phyloP scores from a whole-genome alignment of 176 grass and related monocot genomes.

The Leersia perrieri region DNA sequence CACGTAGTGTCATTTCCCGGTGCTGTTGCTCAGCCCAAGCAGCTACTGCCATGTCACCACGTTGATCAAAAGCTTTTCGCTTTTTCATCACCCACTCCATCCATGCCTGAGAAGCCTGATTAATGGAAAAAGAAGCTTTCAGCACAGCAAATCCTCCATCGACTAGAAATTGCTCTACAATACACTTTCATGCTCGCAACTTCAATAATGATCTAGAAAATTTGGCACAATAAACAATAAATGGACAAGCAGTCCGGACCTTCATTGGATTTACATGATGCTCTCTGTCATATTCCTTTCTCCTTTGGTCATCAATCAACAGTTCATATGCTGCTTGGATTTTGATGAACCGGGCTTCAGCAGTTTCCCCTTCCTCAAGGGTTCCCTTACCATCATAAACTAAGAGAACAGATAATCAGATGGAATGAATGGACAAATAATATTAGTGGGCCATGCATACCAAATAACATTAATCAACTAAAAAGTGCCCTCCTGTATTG shows the following conservation, averaged over 20 bases:
- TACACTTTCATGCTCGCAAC: background rate
- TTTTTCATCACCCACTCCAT: conserved; percentile 97
- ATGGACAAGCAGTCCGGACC: conserved; percentile 34
- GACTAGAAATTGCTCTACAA: background rate
- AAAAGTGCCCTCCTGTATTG: background rate
- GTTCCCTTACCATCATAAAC: conserved; percentile 94
- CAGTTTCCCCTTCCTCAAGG: conserved; percentile 92
- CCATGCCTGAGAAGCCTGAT: conserved; percentile 75
- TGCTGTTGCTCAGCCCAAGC: conserved; percentile 96
- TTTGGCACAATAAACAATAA: background rate
- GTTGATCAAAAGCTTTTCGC: conserved; percentile 86
- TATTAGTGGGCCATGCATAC: background rate
- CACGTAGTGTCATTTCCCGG: conserved; percentile 70
- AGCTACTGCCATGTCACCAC: conserved; percentile 86
- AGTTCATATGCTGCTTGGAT: conserved; percentile 99
- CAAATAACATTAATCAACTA: conserved; percentile 15
- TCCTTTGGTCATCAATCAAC: conserved; percentile 79
- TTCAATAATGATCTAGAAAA: background rate
- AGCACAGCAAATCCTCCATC: background rate
- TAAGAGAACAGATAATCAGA: conserved; percentile 40
- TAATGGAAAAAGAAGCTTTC: conserved; percentile 18
- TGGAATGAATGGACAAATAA: conserved; percentile 20
- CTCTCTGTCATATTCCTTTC: conserved; percentile 71
- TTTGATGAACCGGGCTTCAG: conserved; percentile 96
- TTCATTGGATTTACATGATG: conserved; percentile 96